Evolutionary conservation across 192 early-diverging fungal genomes (phyloP), one percentile per base, ranked within the genome.

Genomic region (Gigaspora rosea): DNA sequence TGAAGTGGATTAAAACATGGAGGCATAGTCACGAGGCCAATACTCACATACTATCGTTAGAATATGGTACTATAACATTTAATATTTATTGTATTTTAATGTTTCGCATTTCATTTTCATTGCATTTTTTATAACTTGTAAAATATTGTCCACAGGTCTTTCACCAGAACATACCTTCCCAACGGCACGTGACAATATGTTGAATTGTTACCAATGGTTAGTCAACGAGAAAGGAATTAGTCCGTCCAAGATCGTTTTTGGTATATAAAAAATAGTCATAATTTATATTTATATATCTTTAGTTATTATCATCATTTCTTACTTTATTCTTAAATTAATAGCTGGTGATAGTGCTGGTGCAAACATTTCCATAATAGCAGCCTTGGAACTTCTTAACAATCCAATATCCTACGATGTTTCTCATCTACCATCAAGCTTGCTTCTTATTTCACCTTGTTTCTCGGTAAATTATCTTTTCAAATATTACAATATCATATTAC

Each of bases 301-400:
- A 27, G 27, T 1, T 27, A 27, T 0, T 18, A 22, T 54, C 12
- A 20, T 22, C 1, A 54, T 15, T 20, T 71, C 8, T 9, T 67
- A 49, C 20, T 0, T 51, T 47, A 32, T 27, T 49, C 18, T 2
- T 51, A 49, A 22, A 8, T 69, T 67, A 47, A 52, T 76, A 54
- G 75, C 48, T 48, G 75, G 75, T 67, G 75, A 76, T 54, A 76
- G 75, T 63, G 75, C 75, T 5, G 75, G 75, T 35, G 75, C 27
- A 67, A 76, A 76, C 56, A 41, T 67, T 5, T 20, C 51, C 20
- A 1, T 51, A 36, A 5, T 41, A 20, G 16, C 49, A 8, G 33
- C 75, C 7, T 33, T 76, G 20, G n/a, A 68, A 12, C 32, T 76
- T 41, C 8, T 76, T 8, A 22, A 52, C 5, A 9, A 67, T 32